Base-by-base conservation (phyloP, 2,329 filamentous ascomycete species). In the Alternaria arbusti region DNA sequence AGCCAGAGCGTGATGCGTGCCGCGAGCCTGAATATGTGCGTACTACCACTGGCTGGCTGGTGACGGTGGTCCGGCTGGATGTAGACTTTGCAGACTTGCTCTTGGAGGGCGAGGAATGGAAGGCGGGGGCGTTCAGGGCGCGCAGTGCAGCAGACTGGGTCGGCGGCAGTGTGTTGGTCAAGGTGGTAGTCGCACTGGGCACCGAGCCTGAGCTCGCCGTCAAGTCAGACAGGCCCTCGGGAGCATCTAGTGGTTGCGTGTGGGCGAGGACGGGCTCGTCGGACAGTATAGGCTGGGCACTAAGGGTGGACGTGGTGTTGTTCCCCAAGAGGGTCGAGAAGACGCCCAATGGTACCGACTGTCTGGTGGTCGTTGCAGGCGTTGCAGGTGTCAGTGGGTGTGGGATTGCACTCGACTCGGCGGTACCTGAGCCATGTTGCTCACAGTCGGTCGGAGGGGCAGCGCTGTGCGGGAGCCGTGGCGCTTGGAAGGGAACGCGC, bases 1-100 rank as follows among this genome's bases (percentile, higher is more conserved):
- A 79, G 28, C 74, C 69, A 22, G 76, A 67, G 17, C 75, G 70
- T n/a, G 77, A 79, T 20, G 68, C 70, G 65, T 78, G 74, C 17
- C 76, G 71, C 32, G 74, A 75, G 28, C 71, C 76, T 23, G 79
- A 80, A 60, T 82, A 81, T 20, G 80, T 80, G 57, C 78, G 78
- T 54, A 83, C 82, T 23, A 83, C 78, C 49, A 83, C 82, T 10
- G 82, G 82, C 67, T 82, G 81, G 46, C 80, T 80, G 11, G 79
- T 80, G 40, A 81, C 63, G 32, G 81, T 81, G 45, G 77, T 76
- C 47, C 71, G 74, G 67, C 78, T 80, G 17, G 74, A 79, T 6
- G 77, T 72, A 3, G 79, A 80, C 67, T 81, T 81, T 59, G 75
- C 72, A 26, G 74, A 67, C 65, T 78, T 78, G 71, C 65, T 73